Evolutionary conservation across 2,329 filamentous ascomycete genomes (phyloP), one percentile per base, ranked within the genome.

Genomic region (Zopfia rhizophila): DNA sequence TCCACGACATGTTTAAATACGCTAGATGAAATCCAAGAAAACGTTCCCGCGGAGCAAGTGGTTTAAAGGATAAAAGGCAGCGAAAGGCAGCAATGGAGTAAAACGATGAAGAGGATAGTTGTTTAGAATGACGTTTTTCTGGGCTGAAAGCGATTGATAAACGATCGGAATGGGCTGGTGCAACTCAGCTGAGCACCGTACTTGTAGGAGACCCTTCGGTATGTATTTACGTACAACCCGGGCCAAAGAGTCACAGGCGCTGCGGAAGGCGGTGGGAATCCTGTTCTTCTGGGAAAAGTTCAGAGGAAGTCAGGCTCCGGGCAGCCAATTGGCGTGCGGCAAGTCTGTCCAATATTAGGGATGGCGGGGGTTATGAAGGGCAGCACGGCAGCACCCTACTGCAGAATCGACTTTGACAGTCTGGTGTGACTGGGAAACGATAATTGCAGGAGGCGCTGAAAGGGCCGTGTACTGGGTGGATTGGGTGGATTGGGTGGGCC

Each of bases 1-100:
- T 53, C 48, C 59, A 68, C 30, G 66, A 68, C 65, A 67, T 68
- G n/a, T 12, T 57, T 38, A 18, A 35, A 13, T 7, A 10, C 32
- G 14, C 5, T 70, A 69, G 7, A 16, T 7, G 22, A 12, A 16
- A 13, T 13, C 6, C 11, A 10, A 33, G 24, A 28, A 24, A 38
- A 19, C 8, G 13, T 32, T 24, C 19, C 19, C 11, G 25, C 35
- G 19, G 31, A 30, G 14, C 17, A 7, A 16, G 25, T 10, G 25
- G 12, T 21, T 27, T 13, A 12, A 17, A 29, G 29, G 21, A 19
- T 12, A n/a, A 23, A 33, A 19, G 10, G n/a, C 29, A 24, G 8
- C 12, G 24, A 31, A 23, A 16, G 7, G 18, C 21, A 42, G 21
- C 6, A 22, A 12, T 12, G 14, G 14, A 10, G 32, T 21, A 16